phyloP scores from a whole-genome alignment of 768 basidiomycete species.

The Galerina marginata region DNA sequence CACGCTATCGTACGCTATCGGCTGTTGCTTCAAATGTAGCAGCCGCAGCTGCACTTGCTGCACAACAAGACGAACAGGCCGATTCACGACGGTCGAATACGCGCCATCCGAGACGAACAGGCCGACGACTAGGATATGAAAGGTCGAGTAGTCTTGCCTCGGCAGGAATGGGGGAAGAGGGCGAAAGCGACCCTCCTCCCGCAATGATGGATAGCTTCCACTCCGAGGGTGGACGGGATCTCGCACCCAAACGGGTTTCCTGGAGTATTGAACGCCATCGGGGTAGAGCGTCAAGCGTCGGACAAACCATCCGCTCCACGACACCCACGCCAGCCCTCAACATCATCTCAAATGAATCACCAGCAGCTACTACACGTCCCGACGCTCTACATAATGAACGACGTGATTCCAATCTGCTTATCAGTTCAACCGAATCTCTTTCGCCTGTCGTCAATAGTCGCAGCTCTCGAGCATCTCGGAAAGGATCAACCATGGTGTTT shows the following conservation, averaged over 20 bases:
- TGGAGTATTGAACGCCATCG: slow-evolving; percentile 68
- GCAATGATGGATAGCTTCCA: slow-evolving; percentile 76
- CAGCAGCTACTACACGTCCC: slow-evolving; percentile 5
- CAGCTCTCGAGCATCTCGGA: slow-evolving; percentile 68
- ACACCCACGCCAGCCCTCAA: slow-evolving; percentile 34
- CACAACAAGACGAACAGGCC: slow-evolving; percentile 59
- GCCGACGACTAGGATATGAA: slow-evolving; percentile 8
- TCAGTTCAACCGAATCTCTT: slow-evolving; percentile 15
- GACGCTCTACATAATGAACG: slow-evolving; percentile 8
- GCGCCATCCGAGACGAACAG: slow-evolving; percentile 14
- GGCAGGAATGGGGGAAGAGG: slow-evolving; percentile 24
- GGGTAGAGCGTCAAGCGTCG: slow-evolving; percentile 51
- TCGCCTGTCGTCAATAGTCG: slow-evolving; percentile 31
- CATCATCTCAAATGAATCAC: slow-evolving; percentile 38
- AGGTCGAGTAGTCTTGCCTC: slow-evolving; percentile 4
- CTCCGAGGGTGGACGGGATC: slow-evolving; percentile 65
- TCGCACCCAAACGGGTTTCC: slow-evolving; percentile 58
- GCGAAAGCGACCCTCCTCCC: slow-evolving; percentile 56
- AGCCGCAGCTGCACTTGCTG: slow-evolving; percentile 70
- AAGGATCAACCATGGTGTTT: slow-evolving; percentile 82
- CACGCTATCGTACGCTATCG: slow-evolving; percentile 73
- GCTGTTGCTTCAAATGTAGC: slow-evolving; percentile 76
- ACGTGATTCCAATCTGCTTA: neutral
- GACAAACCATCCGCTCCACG: slow-evolving; percentile 40
- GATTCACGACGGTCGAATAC: slow-evolving; percentile 28